Evolutionary conservation across 2,329 filamentous ascomycete species (phyloP), one percentile per base, ranked within the genome.

Genomic region (Calonectria ilicicola): DNA sequence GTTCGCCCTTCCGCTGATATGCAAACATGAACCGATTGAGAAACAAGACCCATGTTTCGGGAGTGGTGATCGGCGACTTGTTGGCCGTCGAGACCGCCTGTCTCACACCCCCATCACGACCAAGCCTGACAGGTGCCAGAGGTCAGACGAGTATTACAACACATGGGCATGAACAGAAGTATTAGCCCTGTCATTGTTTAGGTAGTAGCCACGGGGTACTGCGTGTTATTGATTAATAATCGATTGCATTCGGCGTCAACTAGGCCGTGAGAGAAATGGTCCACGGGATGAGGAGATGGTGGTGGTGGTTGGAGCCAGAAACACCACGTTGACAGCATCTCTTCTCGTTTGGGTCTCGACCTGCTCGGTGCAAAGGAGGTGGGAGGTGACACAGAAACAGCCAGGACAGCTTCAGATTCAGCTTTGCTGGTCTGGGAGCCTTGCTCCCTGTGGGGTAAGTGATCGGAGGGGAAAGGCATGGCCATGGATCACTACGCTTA

Each of bases 401-500:
- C 38, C 68, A 62, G 49, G 47, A 62, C 69, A 67, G 66, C 75
- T 65, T 63, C 47, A 73, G 69, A 74, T 70, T 70, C 69, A 75
- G 68, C 72, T 72, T 66, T 47, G 71, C 65, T 64, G 65, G 71
- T 66, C 53, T 69, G 58, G 65, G 58, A 67, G 69, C 65, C 69
- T 67, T 67, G 69, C 32, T 44, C 62, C 35, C 53, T 74, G 72
- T 75, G 72, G 72, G 63, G 74, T 73, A 69, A 58, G 58, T 46
- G 70, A 75, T 76, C 68, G 72, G 76, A 77, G 60, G 51, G 56
- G 44, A 56, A 56, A 32, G 67, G 38, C 60, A 70, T 67, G 67
- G 56, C 38, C 35, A 77, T 73, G 67, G 71, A 70, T 73, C 73
- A 70, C 72, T 65, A 65, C 68, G 46, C 38, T 69, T 76, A 72